These are phyloP conservation scores for Cercophora sp. DNA, from an alignment of 495 filamentous ascomycete species.

Conservation along the genomic window DNA sequence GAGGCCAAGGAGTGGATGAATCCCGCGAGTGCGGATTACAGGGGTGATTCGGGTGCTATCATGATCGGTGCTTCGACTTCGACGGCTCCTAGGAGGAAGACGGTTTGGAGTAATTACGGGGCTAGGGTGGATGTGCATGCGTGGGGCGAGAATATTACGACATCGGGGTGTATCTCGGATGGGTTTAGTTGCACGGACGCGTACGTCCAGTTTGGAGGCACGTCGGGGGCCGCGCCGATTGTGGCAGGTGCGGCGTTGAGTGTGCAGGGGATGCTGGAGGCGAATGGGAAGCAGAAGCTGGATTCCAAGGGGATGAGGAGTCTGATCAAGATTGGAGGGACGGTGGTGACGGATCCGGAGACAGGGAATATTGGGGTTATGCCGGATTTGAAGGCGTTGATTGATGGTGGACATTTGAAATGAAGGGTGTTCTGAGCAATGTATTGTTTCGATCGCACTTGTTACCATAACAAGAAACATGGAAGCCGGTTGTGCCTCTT, in stretches of 20 bases:
- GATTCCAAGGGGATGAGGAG: not conserved
- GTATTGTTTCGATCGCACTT: too few species aligned
- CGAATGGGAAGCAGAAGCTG: slow-evolving; percentile 5
- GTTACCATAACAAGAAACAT: too few species aligned
- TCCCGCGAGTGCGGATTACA: not conserved
- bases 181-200: not conserved
- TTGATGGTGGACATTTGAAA: slow-evolving; percentile 15
- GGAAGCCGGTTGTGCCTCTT: too few species aligned
- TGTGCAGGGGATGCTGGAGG: slow-evolving; percentile 12
- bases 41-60: not conserved
- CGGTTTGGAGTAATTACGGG: slow-evolving; percentile 9
- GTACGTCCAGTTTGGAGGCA: slow-evolving; percentile 5
- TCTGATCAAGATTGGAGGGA: slow-evolving; percentile 6
- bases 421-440: too few species aligned
- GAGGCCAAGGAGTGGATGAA: not conserved
- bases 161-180: not conserved
- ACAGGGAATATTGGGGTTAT: slow-evolving; percentile 8
- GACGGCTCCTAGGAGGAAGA: not conserved
- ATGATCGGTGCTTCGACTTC: not conserved
- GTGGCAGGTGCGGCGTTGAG: slow-evolving; percentile 10
- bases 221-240: slow-evolving; percentile 12
- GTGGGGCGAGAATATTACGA: slow-evolving; percentile 16
- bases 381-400: slow-evolving; percentile 11
- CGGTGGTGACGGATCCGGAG: not conserved
- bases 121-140: slow-evolving; percentile 8